A percentile compares a stretch with the other conserved stretches of the same genome.
Evolutionary conservation across 768 basidiomycete genomes (phyloP).

Genomic region (Arthromyces matolae): DNA sequence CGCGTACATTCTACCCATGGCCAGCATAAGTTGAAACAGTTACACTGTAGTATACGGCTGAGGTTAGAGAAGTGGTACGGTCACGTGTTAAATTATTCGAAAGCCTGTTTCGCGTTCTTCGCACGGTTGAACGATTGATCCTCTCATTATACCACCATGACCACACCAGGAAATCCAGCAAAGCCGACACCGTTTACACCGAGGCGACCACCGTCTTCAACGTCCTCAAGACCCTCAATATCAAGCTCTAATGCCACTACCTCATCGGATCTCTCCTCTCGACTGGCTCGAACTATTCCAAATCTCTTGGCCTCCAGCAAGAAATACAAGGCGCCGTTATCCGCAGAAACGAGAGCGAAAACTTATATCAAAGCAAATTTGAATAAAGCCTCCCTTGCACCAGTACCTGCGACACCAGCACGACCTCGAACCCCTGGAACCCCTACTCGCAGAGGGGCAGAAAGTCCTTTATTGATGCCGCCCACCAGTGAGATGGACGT

Average conservation of each 20-base stretch:
- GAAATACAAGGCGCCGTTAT: conserved; percentile 66
- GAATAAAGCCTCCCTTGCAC: conserved; percentile 34
- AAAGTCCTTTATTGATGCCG: conserved; percentile 46
- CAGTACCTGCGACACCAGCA: conserved; percentile 54
- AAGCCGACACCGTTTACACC: conserved; percentile 52
- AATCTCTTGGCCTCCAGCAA: conserved; percentile 41
- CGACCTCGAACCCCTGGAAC: conserved; percentile 56
- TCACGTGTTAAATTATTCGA: conserved; percentile 13
- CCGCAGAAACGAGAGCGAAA: conserved; percentile 35
- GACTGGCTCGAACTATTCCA: conserved; percentile 29
- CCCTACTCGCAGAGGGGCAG: conserved; percentile 39
- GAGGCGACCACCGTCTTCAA: conserved; percentile 42
- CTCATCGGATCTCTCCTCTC: conserved; percentile 22
- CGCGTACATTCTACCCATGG: conserved; percentile 96
- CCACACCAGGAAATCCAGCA: conserved; percentile 32
- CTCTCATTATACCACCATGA: conserved; percentile 11
- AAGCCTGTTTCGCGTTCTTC: conserved; percentile 3
- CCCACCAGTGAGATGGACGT: conserved; percentile 70
- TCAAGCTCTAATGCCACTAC: conserved; percentile 28
- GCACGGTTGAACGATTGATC: conserved; percentile 14
- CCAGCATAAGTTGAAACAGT: too few relatives aligned
- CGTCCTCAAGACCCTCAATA: conserved; percentile 18
- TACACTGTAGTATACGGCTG: too few relatives aligned
- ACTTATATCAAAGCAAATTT: conserved; percentile 9
- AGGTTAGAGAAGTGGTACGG: too few relatives aligned